phyloP scores from a whole-genome alignment of 2,329 filamentous ascomycete genomes.

The Pestalotiopsis sp. region DNA sequence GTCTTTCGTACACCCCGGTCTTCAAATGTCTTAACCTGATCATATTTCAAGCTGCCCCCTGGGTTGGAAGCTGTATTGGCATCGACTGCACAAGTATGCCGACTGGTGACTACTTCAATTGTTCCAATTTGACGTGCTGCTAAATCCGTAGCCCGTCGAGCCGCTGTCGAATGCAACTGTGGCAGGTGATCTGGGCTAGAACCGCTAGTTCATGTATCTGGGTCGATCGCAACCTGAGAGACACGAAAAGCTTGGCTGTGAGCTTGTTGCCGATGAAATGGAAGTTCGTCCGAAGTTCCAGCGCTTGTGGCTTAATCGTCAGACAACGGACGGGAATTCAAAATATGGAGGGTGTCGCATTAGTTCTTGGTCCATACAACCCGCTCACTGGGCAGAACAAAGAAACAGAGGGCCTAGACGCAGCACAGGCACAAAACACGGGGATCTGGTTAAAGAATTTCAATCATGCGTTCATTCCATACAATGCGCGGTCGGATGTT shows the following conservation, averaged over 20 bases:
- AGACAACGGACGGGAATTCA: neutral
- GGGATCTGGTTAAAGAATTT: neutral
- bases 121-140: neutral
- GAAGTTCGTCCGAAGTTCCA: neutral
- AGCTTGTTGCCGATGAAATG: neutral
- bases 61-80: too few relatives aligned
- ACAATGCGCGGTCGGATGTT: neutral
- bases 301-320: neutral
- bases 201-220: neutral
- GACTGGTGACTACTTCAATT: too few relatives aligned
- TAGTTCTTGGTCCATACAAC: neutral
- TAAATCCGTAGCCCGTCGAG: neutral
- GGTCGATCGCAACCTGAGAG: slow-evolving; percentile 5
- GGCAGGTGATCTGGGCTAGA: neutral
- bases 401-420: neutral
- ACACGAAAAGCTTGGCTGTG: slow-evolving; percentile 1
- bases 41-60: too few relatives aligned
- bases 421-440: neutral
- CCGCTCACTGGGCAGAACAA: neutral
- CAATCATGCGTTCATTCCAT: neutral
- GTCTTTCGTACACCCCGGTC: too few relatives aligned
- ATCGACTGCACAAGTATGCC: too few relatives aligned
- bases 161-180: neutral
- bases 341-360: neutral
- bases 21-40: too few relatives aligned